These are phyloP conservation scores for Trichoderma sp. DNA, from an alignment of 2,329 filamentous ascomycete species.

Conservation along the genomic window DNA sequence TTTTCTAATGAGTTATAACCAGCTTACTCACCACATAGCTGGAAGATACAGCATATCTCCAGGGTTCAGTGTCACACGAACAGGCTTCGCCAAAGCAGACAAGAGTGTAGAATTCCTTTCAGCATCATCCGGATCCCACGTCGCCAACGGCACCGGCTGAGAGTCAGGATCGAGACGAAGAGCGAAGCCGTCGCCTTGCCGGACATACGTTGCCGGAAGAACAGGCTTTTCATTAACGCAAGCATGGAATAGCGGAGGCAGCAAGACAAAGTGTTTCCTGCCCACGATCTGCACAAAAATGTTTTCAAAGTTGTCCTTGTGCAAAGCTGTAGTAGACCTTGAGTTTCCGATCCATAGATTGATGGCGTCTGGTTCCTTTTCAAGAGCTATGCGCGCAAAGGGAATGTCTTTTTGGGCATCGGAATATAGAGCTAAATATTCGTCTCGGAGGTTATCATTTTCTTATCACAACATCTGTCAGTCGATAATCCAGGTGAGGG, in stretches of 20 bases:
- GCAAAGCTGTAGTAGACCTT: slow-evolving; percentile 69
- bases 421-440: slow-evolving; percentile 66
- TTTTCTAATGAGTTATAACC: not conserved
- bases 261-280: slow-evolving; percentile 72
- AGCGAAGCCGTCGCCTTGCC: slow-evolving; percentile 38
- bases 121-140: slow-evolving; percentile 73
- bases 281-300: slow-evolving; percentile 78
- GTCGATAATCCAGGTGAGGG: not conserved
- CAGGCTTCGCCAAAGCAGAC: slow-evolving; percentile 61
- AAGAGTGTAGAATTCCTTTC: slow-evolving; percentile 56
- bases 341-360: slow-evolving; percentile 85
- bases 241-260: slow-evolving; percentile 71
- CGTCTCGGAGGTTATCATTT: slow-evolving; percentile 78
- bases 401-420: slow-evolving; percentile 68
- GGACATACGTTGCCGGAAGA: slow-evolving; percentile 60
- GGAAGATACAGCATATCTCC: slow-evolving; percentile 85
- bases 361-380: slow-evolving; percentile 69
- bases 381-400: slow-evolving; percentile 73
- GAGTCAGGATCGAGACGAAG: slow-evolving; percentile 43
- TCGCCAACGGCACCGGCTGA: slow-evolving; percentile 65
- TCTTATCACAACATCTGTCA: slow-evolving; percentile 49
- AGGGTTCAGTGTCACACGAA: slow-evolving; percentile 69
- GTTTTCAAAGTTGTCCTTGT: slow-evolving; percentile 86
- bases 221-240: slow-evolving; percentile 69
- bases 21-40: slow-evolving; percentile 67